Conservation (phyloP, 305 asterid genomes). For the Fraxinus albicans region DNA sequence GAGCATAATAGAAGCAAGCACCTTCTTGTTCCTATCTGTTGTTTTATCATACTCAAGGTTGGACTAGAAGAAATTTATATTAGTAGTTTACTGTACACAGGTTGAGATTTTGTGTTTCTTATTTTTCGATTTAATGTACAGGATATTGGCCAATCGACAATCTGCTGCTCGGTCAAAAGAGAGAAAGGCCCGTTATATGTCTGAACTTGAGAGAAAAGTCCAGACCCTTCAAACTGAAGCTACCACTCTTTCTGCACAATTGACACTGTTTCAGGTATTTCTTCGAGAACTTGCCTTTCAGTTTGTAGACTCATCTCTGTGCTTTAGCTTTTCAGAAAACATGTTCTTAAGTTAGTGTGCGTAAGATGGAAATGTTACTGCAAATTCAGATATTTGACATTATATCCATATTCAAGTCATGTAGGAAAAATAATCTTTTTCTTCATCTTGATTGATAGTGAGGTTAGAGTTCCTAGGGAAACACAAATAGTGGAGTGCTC, state of each 20-base stretch:
- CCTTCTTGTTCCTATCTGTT: not conserved
- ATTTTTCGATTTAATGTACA: constrained; percentile 22
- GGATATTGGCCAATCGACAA: constrained; percentile 74
- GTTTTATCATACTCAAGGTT: not conserved
- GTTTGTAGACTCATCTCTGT: not conserved
- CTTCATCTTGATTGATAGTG: not conserved
- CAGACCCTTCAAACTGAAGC: constrained; percentile 80
- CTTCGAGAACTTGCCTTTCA: not conserved
- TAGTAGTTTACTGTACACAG: not conserved
- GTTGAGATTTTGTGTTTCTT: not conserved
- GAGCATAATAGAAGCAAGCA: not conserved
- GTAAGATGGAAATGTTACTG: not conserved
- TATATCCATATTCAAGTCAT: not conserved
- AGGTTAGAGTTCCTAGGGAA: not conserved
- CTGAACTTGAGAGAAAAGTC: constrained; percentile 69
- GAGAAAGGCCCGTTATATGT: constrained; percentile 65
- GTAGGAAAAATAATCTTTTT: not conserved
- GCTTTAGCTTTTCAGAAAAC: not conserved
- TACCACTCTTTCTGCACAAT: constrained; percentile 72
- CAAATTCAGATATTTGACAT: not conserved
- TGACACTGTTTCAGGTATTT: constrained; percentile 61
- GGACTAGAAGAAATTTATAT: not conserved
- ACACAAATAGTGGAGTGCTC: not conserved
- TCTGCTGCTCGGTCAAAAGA: constrained; percentile 78
- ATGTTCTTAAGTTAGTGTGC: not conserved